Evolutionary conservation across 2,329 filamentous ascomycete genomes (phyloP).

Genomic region (Neofusicoccum laricinum): DNA sequence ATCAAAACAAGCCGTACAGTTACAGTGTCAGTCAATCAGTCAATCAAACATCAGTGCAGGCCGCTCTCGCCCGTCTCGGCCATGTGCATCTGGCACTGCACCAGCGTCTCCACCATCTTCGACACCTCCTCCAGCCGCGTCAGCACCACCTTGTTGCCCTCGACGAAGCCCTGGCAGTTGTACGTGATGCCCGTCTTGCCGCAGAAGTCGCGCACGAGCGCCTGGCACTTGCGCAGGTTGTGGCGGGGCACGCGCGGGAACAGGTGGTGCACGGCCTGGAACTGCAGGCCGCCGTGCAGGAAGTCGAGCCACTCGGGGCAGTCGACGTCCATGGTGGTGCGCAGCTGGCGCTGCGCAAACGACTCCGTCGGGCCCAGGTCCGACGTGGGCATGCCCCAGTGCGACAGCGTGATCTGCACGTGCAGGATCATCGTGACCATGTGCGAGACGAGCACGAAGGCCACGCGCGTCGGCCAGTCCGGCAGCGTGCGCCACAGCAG

Average conservation of each 20-base stretch:
- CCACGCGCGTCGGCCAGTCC: slow-evolving; percentile 64
- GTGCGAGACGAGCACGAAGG: slow-evolving; percentile 77
- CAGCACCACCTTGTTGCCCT: slow-evolving; percentile 80
- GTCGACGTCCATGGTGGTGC: slow-evolving; percentile 91
- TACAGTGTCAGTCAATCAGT: too few relatives aligned
- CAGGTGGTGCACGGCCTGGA: slow-evolving; percentile 84
- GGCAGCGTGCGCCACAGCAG: slow-evolving; percentile 72
- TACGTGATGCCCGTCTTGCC: slow-evolving; percentile 80
- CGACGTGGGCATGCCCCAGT: slow-evolving; percentile 90
- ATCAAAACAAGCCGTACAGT: too few relatives aligned
- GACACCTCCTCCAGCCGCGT: slow-evolving; percentile 73
- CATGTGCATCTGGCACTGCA: slow-evolving; percentile 39
- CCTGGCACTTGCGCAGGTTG: slow-evolving; percentile 73
- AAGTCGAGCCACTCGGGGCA: slow-evolving; percentile 87
- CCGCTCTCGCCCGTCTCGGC: slow-evolving; percentile 38
- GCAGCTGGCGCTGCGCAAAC: slow-evolving; percentile 85
- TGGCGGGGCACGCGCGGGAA: slow-evolving; percentile 82
- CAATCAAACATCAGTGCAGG: slow-evolving; percentile 24
- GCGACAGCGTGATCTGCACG: slow-evolving; percentile 85
- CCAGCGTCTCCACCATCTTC: slow-evolving; percentile 64
- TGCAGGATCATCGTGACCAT: slow-evolving; percentile 78
- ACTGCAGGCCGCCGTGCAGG: slow-evolving; percentile 83
- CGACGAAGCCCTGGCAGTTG: slow-evolving; percentile 78
- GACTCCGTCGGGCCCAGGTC: slow-evolving; percentile 81
- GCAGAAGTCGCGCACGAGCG: slow-evolving; percentile 77